Evolutionary conservation across 1,284 basidiomycete species (phyloP).

Genomic region (Cutaneotrichosporon cutaneum): DNA sequence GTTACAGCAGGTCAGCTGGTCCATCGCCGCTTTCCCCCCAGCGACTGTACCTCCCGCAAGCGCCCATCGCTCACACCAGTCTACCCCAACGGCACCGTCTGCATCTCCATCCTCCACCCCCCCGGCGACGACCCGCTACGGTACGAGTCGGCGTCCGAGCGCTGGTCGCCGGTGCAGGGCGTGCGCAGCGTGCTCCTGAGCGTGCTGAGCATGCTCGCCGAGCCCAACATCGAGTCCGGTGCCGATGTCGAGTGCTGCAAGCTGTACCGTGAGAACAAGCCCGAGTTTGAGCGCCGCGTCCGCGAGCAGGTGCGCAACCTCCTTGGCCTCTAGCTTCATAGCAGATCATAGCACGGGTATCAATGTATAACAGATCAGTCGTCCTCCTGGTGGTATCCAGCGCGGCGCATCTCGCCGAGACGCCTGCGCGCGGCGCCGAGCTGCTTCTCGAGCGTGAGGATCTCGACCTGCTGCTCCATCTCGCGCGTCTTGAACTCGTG

Average conservation of each 20-base stretch:
- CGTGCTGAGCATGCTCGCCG: slow-evolving; percentile 99
- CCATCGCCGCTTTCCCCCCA: no score
- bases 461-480: slow-evolving; percentile 99
- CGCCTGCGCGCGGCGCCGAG: slow-evolving; percentile 81
- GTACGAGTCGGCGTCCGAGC: slow-evolving; percentile 86
- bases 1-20: no score
- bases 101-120: slow-evolving; percentile 97
- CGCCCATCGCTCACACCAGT: slow-evolving; percentile 55
- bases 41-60: no score
- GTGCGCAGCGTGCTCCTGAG: slow-evolving; percentile 95
- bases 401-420: slow-evolving; percentile 84
- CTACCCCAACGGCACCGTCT: slow-evolving; percentile 92
- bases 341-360: slow-evolving; percentile 14
- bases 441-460: slow-evolving; percentile 94
- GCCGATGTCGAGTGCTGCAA: slow-evolving; percentile 98
- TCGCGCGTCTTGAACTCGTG: slow-evolving; percentile 96
- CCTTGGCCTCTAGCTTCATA: slow-evolving; percentile 50
- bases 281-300: slow-evolving; percentile 57
- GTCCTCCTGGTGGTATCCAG: slow-evolving; percentile 61
- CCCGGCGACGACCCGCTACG: slow-evolving; percentile 80
- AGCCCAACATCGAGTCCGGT: slow-evolving; percentile 98
- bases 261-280: slow-evolving; percentile 80
- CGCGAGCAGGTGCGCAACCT: slow-evolving; percentile 55
- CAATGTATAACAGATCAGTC: slow-evolving; percentile 23
- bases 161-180: slow-evolving; percentile 86